Percentiles rank a stretch among this genome's conserved stretches.
Conservation (phyloP, 371 early-diverging fungal genomes). For the Circinella umbellata region DNA sequence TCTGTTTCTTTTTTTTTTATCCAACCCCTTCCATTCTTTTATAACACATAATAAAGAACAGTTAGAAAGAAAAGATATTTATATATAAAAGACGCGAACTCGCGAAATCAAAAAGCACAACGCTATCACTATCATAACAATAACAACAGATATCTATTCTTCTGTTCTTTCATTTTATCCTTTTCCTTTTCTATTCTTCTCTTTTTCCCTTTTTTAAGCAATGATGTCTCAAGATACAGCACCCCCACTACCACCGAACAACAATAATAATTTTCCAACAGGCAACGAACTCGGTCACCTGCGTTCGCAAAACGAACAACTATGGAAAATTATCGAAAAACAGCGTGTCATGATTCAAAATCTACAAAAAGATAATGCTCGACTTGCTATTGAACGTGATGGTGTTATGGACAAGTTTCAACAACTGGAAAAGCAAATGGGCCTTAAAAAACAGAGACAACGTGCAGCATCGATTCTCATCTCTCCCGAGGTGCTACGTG, state of each 20-base stretch:
- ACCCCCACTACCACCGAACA: neutral
- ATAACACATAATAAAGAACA: neutral
- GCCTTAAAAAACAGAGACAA: constrained; percentile 16
- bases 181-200: no score
- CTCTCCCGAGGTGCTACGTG: constrained; percentile 25
- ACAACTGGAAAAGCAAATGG: constrained; percentile 33
- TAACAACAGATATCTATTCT: no score
- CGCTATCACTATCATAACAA: no score
- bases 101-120: no score
- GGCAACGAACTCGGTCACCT: constrained; percentile 20
- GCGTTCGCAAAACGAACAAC: constrained; percentile 77
- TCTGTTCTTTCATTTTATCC: no score
- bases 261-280: neutral
- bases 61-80: neutral
- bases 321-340: constrained; percentile 91
- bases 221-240: neutral
- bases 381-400: constrained; percentile 60
- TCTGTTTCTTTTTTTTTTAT: neutral
- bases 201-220: neutral
- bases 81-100: neutral
- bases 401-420: constrained; percentile 47
- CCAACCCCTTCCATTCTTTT: neutral
- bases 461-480: constrained; percentile 25
- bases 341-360: constrained; percentile 85
- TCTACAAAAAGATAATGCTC: constrained; percentile 61